Percentiles rank a stretch among this genome's conserved stretches.
Conservation (phyloP, 768 basidiomycete genomes). For the Auricularia sp. region DNA sequence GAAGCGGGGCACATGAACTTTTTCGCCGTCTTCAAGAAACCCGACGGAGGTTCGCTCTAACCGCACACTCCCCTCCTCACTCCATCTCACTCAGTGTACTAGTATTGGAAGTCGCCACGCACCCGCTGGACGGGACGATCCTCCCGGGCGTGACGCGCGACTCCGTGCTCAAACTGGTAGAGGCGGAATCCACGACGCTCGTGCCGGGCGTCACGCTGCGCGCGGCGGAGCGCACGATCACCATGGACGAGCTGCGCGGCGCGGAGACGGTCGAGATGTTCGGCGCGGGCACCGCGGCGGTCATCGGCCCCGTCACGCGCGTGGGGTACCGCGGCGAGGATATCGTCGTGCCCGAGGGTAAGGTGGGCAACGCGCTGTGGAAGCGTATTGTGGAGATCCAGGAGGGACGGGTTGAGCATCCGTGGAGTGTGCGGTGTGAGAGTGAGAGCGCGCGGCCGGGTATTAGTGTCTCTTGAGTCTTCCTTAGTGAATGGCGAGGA, state of each 20-base stretch:
- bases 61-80: background rate
- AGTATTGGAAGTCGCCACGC: conserved; percentile 79
- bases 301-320: conserved; percentile 59
- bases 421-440: conserved; percentile 44
- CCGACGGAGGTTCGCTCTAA: conserved; percentile 40
- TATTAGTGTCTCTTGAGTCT: background rate
- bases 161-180: conserved; percentile 63
- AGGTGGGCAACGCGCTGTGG: conserved; percentile 59
- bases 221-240: conserved; percentile 49
- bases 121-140: conserved; percentile 84
- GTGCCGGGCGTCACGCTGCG: conserved; percentile 35
- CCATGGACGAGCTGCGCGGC: conserved; percentile 38
- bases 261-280: conserved; percentile 63
- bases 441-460: background rate
- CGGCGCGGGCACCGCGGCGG: conserved; percentile 74
- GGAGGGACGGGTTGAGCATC: conserved; percentile 51
- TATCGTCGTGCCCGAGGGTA: conserved; percentile 46
- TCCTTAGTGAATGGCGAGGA: no score
- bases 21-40: conserved; percentile 51
- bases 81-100: background rate
- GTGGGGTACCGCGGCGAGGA: conserved; percentile 66
- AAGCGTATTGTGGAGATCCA: conserved; percentile 69
- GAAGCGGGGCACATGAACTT: conserved; percentile 78
- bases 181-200: conserved; percentile 40
- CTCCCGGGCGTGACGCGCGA: conserved; percentile 88